Conservation (phyloP, 768 basidiomycete species). For the Suillus subalutaceus region DNA sequence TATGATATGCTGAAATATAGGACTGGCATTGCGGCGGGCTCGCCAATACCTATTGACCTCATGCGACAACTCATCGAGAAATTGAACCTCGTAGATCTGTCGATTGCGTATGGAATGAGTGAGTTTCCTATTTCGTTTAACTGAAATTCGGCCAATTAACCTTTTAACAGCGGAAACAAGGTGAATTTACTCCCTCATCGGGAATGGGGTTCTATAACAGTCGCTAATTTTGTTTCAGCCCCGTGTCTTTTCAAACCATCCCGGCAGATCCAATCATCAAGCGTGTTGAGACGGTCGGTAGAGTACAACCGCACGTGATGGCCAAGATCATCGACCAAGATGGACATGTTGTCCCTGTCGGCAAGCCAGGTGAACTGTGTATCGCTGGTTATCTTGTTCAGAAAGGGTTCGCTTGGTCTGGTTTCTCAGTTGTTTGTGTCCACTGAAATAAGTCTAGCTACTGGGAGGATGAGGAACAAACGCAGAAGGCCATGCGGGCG, state of each 20-base stretch:
- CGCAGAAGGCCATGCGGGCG: conserved; percentile 55
- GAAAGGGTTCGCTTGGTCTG: conserved; percentile 58
- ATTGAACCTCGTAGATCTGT: conserved; percentile 70
- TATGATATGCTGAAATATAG: conserved; percentile 36
- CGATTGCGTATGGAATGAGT: conserved; percentile 90
- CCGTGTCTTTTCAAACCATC: conserved; percentile 82
- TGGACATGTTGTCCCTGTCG: conserved; percentile 68
- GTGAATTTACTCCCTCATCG: conserved; percentile 28
- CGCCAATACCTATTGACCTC: conserved; percentile 75
- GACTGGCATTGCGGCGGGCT: conserved; percentile 83
- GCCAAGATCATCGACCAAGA: conserved; percentile 68
- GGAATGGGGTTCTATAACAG: neutral
- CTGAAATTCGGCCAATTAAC: neutral
- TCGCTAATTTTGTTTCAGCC: conserved; percentile 44
- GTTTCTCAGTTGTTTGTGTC: neutral
- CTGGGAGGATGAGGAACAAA: conserved; percentile 76
- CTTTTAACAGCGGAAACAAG: conserved; percentile 66
- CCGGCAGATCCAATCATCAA: conserved; percentile 69
- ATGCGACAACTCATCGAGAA: conserved; percentile 73
- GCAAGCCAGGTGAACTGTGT: conserved; percentile 74
- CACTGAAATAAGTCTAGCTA: conserved; percentile 43
- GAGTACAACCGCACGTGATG: conserved; percentile 72
- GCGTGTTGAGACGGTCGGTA: conserved; percentile 83
- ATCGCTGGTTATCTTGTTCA: conserved; percentile 79
- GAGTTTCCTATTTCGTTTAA: conserved; percentile 28